Evolutionary conservation across 345 rosid species (phyloP).

Genomic region (Moringa oleifera): DNA sequence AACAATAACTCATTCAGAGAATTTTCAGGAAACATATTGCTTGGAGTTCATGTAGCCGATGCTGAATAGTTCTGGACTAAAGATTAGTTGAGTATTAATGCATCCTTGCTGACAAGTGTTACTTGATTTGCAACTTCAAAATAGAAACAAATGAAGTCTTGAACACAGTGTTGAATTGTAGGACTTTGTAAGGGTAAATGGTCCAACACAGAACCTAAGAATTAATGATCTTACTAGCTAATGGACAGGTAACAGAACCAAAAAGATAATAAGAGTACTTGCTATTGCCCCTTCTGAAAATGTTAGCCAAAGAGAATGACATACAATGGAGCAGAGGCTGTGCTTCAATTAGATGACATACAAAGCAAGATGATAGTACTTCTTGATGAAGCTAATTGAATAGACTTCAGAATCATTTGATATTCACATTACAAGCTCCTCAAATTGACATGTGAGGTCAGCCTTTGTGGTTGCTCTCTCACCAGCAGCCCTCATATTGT

Average conservation of each 20-base stretch:
- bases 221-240: background rate
- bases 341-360: too few relatives aligned
- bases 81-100: background rate
- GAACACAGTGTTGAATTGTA: background rate
- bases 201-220: background rate
- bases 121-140: background rate
- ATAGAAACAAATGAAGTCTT: background rate
- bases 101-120: background rate
- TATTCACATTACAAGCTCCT: too few relatives aligned
- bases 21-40: background rate
- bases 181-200: background rate
- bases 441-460: too few relatives aligned
- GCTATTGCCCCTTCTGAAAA: background rate
- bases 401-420: too few relatives aligned
- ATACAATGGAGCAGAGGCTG: too few relatives aligned
- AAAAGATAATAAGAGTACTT: background rate
- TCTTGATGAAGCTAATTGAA: too few relatives aligned
- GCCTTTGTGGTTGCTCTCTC: background rate
- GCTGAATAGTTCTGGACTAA: too few relatives aligned
- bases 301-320: background rate
- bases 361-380: too few relatives aligned
- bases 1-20: constrained; percentile 5
- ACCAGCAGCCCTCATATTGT: background rate
- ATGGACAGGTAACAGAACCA: background rate
- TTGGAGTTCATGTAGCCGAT: too few relatives aligned